A percentile compares a stretch with the other conserved stretches of the same genome.
These are phyloP conservation scores for Trypanosoma avium DNA, from an alignment of 208 protist species.

Conservation along the genomic window DNA sequence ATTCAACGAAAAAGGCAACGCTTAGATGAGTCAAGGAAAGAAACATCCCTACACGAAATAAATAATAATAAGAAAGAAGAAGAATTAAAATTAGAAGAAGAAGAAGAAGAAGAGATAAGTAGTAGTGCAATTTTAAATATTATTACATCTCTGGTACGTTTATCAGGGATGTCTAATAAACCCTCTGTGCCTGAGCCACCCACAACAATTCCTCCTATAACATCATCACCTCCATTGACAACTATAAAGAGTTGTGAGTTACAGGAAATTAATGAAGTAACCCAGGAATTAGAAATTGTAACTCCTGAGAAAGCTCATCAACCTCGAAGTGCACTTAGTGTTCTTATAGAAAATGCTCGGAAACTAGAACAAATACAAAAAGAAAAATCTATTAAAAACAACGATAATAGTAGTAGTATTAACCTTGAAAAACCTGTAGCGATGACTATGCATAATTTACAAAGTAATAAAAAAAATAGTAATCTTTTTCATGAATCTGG, in stretches of 20 bases:
- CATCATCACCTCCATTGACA: background rate
- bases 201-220: background rate
- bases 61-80: background rate
- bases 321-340: conserved; percentile 15
- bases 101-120: conserved; percentile 2
- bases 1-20: conserved; percentile 10
- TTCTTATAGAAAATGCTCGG: conserved; percentile 24
- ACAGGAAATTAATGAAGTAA: background rate
- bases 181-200: too few species aligned
- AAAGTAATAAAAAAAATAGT: background rate
- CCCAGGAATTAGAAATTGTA: background rate
- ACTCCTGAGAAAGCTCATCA: background rate
- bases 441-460: background rate
- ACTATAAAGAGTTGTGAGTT: background rate
- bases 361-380: conserved; percentile 1
- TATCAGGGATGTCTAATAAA: conserved; percentile 11
- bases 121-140: conserved; percentile 2
- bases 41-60: background rate
- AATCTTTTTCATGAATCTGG: background rate
- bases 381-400: background rate
- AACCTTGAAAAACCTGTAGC: too few species aligned
- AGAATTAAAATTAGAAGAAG: background rate
- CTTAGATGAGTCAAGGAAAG: background rate
- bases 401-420: too few species aligned
- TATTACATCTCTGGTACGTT: conserved; percentile 17